Evolutionary conservation across 2,329 filamentous ascomycete species (phyloP).

Genomic region (Colletotrichum endophyticum): DNA sequence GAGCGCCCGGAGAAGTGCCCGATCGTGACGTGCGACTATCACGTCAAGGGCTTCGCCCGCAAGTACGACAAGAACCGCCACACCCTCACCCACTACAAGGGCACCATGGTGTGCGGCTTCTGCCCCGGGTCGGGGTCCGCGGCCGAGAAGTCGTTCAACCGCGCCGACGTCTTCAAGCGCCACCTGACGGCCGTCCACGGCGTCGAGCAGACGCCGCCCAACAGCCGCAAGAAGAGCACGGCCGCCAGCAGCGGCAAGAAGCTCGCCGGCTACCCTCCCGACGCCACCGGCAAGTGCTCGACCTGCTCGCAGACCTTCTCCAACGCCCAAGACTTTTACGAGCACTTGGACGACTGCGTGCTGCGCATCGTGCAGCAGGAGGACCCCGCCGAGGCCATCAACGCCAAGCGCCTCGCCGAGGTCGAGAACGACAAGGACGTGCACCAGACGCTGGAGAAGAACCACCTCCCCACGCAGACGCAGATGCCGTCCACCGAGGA

Average conservation of each 20-base stretch:
- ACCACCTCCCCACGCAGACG: slow-evolving; percentile 57
- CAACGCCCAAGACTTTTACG: slow-evolving; percentile 97
- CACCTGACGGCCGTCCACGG: slow-evolving; percentile 90
- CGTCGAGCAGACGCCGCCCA: slow-evolving; percentile 91
- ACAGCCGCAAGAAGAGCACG: slow-evolving; percentile 77
- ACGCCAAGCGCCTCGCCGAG: slow-evolving; percentile 69
- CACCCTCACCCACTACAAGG: slow-evolving; percentile 94
- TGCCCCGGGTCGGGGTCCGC: slow-evolving; percentile 88
- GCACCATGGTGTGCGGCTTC: slow-evolving; percentile 96
- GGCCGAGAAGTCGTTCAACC: slow-evolving; percentile 93
- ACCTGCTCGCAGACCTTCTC: slow-evolving; percentile 90
- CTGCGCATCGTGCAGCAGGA: slow-evolving; percentile 75
- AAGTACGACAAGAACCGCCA: slow-evolving; percentile 98
- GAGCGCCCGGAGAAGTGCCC: slow-evolving; percentile 95
- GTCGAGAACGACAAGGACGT: slow-evolving; percentile 69
- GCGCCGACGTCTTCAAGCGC: slow-evolving; percentile 94
- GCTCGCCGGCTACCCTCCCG: slow-evolving; percentile 72
- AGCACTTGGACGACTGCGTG: slow-evolving; percentile 86
- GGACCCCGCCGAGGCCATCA: slow-evolving; percentile 72
- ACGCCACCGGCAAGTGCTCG: slow-evolving; percentile 92
- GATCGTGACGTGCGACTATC: slow-evolving; percentile 89
- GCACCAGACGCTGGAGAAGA: slow-evolving; percentile 67
- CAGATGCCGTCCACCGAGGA: slow-evolving; percentile 36
- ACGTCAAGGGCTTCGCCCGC: slow-evolving; percentile 88
- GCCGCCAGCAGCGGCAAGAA: slow-evolving; percentile 60